Percentiles rank a stretch among this genome's conserved stretches.
Evolutionary conservation across 176 grass and related monocot species (phyloP).

Genomic region (Avena atlantica): DNA sequence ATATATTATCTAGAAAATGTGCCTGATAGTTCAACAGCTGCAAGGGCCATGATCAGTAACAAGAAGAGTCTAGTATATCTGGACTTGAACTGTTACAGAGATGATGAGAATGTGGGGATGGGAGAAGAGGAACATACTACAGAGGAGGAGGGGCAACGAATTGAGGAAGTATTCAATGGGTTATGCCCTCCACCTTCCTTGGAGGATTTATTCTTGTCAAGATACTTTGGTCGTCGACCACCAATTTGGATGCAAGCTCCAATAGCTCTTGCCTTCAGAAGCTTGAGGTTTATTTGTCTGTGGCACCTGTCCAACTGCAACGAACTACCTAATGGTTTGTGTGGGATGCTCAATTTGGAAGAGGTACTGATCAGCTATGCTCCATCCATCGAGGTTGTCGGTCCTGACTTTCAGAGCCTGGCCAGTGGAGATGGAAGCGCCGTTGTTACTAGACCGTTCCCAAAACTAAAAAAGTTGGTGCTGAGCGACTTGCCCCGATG

Average conservation of each 20-base stretch:
- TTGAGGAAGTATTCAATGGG: conserved; percentile 18
- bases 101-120: not conserved
- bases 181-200: conserved; percentile 1
- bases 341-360: not conserved
- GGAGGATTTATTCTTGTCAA: not conserved
- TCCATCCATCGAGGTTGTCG: not conserved
- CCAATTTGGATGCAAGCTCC: conserved; percentile 13
- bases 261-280: not conserved
- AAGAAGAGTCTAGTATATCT: conserved; percentile 13
- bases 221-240: conserved; percentile 16
- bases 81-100: not conserved
- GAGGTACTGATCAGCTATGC: too few relatives aligned
- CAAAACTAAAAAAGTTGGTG: rapidly evolving
- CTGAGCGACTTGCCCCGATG: not conserved
- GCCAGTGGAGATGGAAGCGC: not conserved
- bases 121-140: not conserved
- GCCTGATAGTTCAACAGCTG: not conserved
- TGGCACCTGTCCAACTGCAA: not conserved
- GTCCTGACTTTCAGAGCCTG: not conserved
- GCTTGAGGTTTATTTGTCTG: not conserved
- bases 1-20: not conserved
- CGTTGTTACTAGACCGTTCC: not conserved
- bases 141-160: not conserved
- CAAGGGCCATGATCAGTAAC: not conserved
- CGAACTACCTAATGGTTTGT: not conserved